Evolutionary conservation across 2,329 filamentous ascomycete species (phyloP).

Genomic region (Colletotrichum musae): DNA sequence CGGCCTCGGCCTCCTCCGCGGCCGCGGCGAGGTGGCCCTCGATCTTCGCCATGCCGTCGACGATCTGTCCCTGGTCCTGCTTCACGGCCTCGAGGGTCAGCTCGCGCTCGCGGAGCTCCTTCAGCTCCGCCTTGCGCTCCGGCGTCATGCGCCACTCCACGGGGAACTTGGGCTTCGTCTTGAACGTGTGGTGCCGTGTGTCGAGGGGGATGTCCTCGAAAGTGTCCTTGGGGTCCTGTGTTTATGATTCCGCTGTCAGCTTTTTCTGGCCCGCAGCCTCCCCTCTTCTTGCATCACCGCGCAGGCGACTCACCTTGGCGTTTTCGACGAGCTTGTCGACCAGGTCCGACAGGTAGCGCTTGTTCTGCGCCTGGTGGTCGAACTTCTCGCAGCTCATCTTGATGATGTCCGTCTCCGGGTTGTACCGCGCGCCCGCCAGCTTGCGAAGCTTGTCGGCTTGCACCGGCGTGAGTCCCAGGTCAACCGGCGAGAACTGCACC

Average conservation of each 20-base stretch:
- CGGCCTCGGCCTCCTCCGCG: slow-evolving; percentile 48
- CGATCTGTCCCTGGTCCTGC: slow-evolving; percentile 66
- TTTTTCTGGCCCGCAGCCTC: slow-evolving; percentile 7
- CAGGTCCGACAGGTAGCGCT: slow-evolving; percentile 89
- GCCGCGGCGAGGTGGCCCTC: slow-evolving; percentile 52
- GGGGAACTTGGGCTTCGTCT: slow-evolving; percentile 80
- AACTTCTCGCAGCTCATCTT: slow-evolving; percentile 94
- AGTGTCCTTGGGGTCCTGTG: slow-evolving; percentile 79
- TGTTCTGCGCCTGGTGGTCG: slow-evolving; percentile 93
- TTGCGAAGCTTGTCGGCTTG: slow-evolving; percentile 90
- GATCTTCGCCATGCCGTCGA: slow-evolving; percentile 71
- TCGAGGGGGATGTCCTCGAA: slow-evolving; percentile 94
- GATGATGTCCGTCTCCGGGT: slow-evolving; percentile 84
- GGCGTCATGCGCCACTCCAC: slow-evolving; percentile 85
- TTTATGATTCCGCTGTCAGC: neutral
- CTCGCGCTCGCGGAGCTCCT: slow-evolving; percentile 68
- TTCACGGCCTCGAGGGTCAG: slow-evolving; percentile 69
- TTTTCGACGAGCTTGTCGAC: slow-evolving; percentile 80
- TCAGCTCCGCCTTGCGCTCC: slow-evolving; percentile 76
- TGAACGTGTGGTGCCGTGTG: slow-evolving; percentile 84
- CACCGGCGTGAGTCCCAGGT: slow-evolving; percentile 77
- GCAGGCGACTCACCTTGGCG: slow-evolving; percentile 70
- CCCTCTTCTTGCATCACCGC: neutral
- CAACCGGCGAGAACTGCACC: slow-evolving; percentile 84
- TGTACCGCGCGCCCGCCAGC: slow-evolving; percentile 87